Evolutionary conservation across 2,329 filamentous ascomycete species (phyloP), one percentile per base, ranked within the genome.

Genomic region (Gremmenia infestans): DNA sequence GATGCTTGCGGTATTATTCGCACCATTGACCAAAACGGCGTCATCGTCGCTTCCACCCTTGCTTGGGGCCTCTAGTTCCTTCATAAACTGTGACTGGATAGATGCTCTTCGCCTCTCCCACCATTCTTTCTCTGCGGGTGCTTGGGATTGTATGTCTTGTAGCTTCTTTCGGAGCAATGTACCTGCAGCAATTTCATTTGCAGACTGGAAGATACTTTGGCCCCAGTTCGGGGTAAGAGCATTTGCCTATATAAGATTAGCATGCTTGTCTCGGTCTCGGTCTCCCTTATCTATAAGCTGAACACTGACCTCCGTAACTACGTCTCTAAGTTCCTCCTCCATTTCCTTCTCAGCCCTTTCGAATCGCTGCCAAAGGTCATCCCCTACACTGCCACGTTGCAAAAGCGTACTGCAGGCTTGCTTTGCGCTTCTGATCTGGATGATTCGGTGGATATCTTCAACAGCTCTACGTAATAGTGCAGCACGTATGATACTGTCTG

Each of bases 311-410:
- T 97, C 93, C 66, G 86, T 83, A 36, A 97, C 91, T 23, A 97
- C 93, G 73, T 99, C 94, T 66, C 90, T 84, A 59, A 99, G 79
- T 75, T 99, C 94, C 64, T 91, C 90, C 75, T 99, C 92, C 79
- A 97, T 95, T 75, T 99, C 94, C 77, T 95, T 92, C 81, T 99
- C 94, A 0, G 93, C 94, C 50, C 91, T 82, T 73, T 86, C 75
- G 73, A 97, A 96, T 40, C 93, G 81, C 77, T 97, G 90, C 88
- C 91, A 96, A 64, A 99, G 74, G 72, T 99, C 94, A 71, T 99
- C 94, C 14, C 94, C 93, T 1, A 99, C 91, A 68, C 91, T 96
- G 49, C 94, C 94, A 61, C 91, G 81, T 74, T 96, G 91, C 65
- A 97, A 74, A 63, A 99, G 76, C 23, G 86, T 82, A 69, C 88